Conservation (phyloP, 129 eudicot species). For the Flaveria ramosissima region DNA sequence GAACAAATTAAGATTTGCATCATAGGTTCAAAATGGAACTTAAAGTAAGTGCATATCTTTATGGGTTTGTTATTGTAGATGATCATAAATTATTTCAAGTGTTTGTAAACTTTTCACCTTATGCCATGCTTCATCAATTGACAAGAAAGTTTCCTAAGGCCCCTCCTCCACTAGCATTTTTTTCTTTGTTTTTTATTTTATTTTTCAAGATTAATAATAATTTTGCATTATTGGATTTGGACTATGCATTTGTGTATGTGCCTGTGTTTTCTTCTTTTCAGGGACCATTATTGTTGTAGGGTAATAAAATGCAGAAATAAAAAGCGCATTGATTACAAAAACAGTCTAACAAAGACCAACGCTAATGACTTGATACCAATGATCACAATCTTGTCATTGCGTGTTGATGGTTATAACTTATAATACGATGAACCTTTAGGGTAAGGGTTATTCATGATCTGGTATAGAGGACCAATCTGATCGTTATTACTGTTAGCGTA, state of each 20-base stretch:
- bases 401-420: no score
- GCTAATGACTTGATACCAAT: background rate
- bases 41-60: constrained; percentile 16
- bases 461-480: no score
- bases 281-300: background rate
- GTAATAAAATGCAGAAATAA: background rate
- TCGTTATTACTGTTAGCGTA: no score
- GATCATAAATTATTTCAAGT: constrained; percentile 24
- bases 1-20: constrained; percentile 30
- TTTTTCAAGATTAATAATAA: background rate
- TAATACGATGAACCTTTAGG: no score
- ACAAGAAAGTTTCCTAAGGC: background rate
- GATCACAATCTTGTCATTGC: background rate
- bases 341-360: background rate
- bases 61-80: constrained; percentile 33
- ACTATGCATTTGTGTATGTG: constrained; percentile 3
- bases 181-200: background rate
- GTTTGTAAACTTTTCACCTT: constrained; percentile 16
- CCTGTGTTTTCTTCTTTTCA: background rate
- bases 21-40: constrained; percentile 26
- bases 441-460: no score
- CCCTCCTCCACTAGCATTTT: background rate
- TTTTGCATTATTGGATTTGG: background rate
- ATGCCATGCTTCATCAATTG: background rate
- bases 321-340: background rate